Evolutionary conservation across 1,284 basidiomycete species (phyloP), one percentile per base, ranked within the genome.

Genomic region (Trametes pubescens): DNA sequence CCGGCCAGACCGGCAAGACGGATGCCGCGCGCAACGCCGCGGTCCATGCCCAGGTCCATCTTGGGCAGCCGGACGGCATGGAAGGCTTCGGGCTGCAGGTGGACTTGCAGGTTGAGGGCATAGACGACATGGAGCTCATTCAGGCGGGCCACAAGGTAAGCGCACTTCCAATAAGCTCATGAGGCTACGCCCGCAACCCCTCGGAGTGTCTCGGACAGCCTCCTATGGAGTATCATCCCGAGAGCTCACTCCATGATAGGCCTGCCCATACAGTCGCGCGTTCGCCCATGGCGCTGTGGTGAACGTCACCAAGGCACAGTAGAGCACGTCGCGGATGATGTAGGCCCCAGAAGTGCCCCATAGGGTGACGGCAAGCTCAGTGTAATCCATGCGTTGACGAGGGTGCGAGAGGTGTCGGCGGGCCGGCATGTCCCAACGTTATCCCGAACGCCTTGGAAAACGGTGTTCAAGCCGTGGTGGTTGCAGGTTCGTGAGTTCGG

Each of bases 251-350:
- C 61, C 37, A 22, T 60, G 46, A 46, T 68, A 92, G 90, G 81
- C 84, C 56, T 91, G 90, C 73, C 90, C 90, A 1, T 92, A 91
- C 71, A 91, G 89, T 62, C 86, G 89, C 49, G 86, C 87, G 6
- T 74, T 90, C 69, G 77, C 75, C 35, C 80, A 86, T 64, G 88
- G 87, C 11, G 78, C 79, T 1, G 80, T 82, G 26, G 86, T 91
- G 26, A 87, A 85, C 43, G 83, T 90, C 29, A 66, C 68, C 44
- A 75, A 75, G 59, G 64, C 61, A 21, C 68, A 68, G 65, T 57
- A 35, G 44, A 6, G 35, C 32, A 13, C 18, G 26, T 3, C 2
- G 13, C 8, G 34, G 4, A 7, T 40, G 22, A 52, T 51, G 16
- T 48, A 58, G 48, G 35, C 9, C 34, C 35, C 11, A 32, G 43